Conservation (phyloP, 305 asterid species). For the Plantago coronopus region DNA sequence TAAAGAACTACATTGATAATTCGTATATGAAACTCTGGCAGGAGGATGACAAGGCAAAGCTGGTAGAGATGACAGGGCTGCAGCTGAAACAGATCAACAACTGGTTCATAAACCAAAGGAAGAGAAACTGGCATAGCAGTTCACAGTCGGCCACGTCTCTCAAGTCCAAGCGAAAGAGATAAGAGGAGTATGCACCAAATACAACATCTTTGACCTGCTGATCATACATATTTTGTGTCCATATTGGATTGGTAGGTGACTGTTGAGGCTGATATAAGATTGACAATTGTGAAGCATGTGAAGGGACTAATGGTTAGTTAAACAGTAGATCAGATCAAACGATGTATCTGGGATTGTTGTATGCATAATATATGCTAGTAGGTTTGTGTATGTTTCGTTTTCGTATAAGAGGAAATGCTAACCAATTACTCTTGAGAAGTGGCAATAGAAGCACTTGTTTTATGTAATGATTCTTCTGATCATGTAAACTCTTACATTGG, state of each 20-base stretch:
- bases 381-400: slow-evolving; percentile 9
- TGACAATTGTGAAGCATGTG: slow-evolving; percentile 1
- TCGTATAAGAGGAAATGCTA: slow-evolving; percentile 4
- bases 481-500: not conserved
- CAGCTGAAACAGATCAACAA: slow-evolving; percentile 75
- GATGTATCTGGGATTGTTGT: no score
- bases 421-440: not conserved
- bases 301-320: slow-evolving; percentile 2
- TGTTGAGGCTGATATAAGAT: not conserved
- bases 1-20: no score
- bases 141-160: slow-evolving; percentile 63
- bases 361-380: no score
- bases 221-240: no score
- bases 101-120: slow-evolving; percentile 83
- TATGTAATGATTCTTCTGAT: slow-evolving; percentile 1
- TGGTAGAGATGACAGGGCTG: slow-evolving; percentile 72
- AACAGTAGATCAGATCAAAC: not conserved
- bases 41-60: slow-evolving; percentile 85
- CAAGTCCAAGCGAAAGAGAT: slow-evolving; percentile 78
- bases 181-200: slow-evolving; percentile 6
- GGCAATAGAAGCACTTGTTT: not conserved
- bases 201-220: not conserved
- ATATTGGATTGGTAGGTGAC: not conserved
- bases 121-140: slow-evolving; percentile 71
- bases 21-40: slow-evolving; percentile 19